Percentiles rank a stretch among this genome's conserved stretches.
Evolutionary conservation across 768 basidiomycete species (phyloP).

Genomic region (Phaeolepiota aurea): DNA sequence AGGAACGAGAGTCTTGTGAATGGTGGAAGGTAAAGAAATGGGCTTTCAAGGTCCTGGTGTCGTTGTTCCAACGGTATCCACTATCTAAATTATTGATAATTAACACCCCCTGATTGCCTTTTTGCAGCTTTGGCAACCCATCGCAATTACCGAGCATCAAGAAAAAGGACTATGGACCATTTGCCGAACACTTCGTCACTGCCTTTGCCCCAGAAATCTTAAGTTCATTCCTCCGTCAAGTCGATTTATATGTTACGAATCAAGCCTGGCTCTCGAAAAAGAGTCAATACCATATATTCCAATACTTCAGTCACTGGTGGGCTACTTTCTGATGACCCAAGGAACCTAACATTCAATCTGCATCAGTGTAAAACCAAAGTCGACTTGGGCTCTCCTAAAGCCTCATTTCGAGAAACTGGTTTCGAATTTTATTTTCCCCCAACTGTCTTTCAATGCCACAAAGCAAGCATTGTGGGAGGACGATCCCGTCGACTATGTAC

Average conservation of each 20-base stretch:
- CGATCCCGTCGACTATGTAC: conserved; percentile 82
- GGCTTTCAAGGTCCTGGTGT: conserved; percentile 77
- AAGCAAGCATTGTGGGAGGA: conserved; percentile 65
- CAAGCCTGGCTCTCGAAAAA: conserved; percentile 78
- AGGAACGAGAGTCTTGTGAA: conserved; percentile 68
- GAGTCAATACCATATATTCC: conserved; percentile 76
- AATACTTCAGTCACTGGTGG: conserved; percentile 85
- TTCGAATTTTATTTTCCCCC: conserved; percentile 80
- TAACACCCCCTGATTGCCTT: not conserved
- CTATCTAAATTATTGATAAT: not conserved
- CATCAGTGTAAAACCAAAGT: conserved; percentile 79
- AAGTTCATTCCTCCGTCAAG: conserved; percentile 64
- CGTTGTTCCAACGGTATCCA: conserved; percentile 64
- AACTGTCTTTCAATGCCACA: conserved; percentile 67
- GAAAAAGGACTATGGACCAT: conserved; percentile 59
- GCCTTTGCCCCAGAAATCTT: conserved; percentile 84
- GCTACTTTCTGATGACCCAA: conserved; percentile 10
- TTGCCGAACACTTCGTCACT: conserved; percentile 71
- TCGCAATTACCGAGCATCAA: conserved; percentile 73
- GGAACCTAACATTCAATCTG: not conserved
- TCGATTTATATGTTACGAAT: conserved; percentile 65
- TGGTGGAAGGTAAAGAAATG: conserved; percentile 96
- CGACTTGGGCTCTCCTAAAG: conserved; percentile 85
- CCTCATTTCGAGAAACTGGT: conserved; percentile 76
- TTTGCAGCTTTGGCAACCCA: conserved; percentile 70